phyloP scores from a whole-genome alignment of 1,139 yeast species.

The Protomyces macrosporus region DNA sequence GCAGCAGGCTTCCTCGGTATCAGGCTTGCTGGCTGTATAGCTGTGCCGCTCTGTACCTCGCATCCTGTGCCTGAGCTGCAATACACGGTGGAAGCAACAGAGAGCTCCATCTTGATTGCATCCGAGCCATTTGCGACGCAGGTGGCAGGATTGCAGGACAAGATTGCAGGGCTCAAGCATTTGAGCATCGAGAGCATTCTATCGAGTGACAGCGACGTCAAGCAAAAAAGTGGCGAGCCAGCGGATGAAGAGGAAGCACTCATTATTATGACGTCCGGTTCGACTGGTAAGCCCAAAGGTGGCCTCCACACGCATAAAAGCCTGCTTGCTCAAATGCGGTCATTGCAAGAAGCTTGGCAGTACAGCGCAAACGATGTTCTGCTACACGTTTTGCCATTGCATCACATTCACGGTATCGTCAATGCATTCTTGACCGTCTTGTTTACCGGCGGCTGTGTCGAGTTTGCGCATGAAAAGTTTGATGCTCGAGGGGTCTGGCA shows the following conservation, averaged over 20 bases:
- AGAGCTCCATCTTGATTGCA: conserved; percentile 3
- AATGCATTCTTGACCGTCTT: conserved; percentile 40
- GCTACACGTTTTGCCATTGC: conserved; percentile 40
- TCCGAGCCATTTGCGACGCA: not conserved
- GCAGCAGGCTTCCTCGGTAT: conserved; percentile 19
- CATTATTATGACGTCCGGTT: conserved; percentile 42
- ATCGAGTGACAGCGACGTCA: not conserved
- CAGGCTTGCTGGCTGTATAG: conserved; percentile 29
- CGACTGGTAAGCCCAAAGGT: conserved; percentile 42
- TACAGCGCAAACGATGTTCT: conserved; percentile 36
- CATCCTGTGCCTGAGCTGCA: conserved; percentile 27
- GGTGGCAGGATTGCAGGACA: not conserved
- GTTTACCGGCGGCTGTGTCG: conserved; percentile 40
- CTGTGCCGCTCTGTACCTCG: conserved; percentile 27
- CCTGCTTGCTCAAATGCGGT: conserved; percentile 39
- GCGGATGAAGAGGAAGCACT: conserved; percentile 28
- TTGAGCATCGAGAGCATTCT: not conserved
- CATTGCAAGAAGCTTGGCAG: conserved; percentile 39
- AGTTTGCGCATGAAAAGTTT: conserved; percentile 39
- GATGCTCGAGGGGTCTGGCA: conserved; percentile 35
- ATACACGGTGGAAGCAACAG: conserved; percentile 21
- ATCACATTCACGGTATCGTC: conserved; percentile 41
- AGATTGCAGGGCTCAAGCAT: not conserved
- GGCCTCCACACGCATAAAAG: conserved; percentile 40
- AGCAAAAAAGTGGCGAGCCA: not conserved